Evolutionary conservation across 139 green algal species (phyloP), one percentile per base, ranked within the genome.

Genomic region (Coelastrella sp.): DNA sequence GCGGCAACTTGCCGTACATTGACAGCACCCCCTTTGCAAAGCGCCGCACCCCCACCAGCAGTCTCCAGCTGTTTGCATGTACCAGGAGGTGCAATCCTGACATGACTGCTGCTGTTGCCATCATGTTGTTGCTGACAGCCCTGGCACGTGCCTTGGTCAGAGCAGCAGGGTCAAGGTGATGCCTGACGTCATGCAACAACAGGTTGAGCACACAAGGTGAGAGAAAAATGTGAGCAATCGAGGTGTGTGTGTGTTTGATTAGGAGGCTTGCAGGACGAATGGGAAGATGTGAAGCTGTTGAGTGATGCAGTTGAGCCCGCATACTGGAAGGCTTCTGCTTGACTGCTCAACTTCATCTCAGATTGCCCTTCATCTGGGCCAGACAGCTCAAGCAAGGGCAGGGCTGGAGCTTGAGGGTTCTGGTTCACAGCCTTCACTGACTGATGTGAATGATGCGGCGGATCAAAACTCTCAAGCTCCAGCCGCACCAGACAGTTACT

Each of bases 121-220:
- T 59, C 22, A 49, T 76, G 35, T 56, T 22, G 25, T 91, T 91
- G 66, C 60, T 35, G 7, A 91, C 87, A 56, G 61, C 35, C 3
- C 14, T 22, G 4, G 87, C 78, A 61, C 87, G 87, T 5, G 60
- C 35, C 78, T 87, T 91, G 27, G 87, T 91, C 15, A 91, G 65
- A 20, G 78, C 78, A 19, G 24, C 78, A 7, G 87, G 87, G 11
- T n/a, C 76, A n/a, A 82, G 65, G 65, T 78, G 87, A 6, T n/a
- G 63, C 84, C 84, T 88, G 81, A 22, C 3, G 35, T 49, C 1
- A 49, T 49, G 35, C 35, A 49, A 49, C 35, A 49, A 49, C 35
- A 49, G 35, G 35, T 49, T 49, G 3, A 49, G 35, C 35, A 49
- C 35, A 49, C 35, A 49, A 1, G 3, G 35, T n/a, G n/a, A n/a